Conservation (phyloP, 331 rosid genomes). For the Acacia pycnantha region DNA sequence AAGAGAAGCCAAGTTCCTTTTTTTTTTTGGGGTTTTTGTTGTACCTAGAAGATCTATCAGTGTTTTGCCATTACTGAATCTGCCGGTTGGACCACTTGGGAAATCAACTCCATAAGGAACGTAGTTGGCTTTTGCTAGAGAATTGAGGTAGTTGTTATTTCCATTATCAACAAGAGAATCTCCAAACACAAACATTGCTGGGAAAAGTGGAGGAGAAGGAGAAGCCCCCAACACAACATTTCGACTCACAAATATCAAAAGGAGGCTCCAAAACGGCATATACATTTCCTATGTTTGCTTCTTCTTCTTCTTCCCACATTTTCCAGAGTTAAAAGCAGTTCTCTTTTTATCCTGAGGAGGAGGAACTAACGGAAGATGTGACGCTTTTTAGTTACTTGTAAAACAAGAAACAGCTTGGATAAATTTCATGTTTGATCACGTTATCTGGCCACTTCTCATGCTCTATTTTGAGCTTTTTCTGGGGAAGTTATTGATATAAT, state of each 20-base stretch:
- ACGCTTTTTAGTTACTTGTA: background rate
- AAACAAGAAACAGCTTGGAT: background rate
- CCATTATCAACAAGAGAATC: constrained; percentile 46
- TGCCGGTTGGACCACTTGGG: constrained; percentile 34
- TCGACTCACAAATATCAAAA: constrained; percentile 8
- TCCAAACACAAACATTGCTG: constrained; percentile 51
- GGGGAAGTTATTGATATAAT: background rate
- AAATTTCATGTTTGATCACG: constrained; percentile 1
- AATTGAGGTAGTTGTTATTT: constrained; percentile 32
- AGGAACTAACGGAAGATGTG: background rate
- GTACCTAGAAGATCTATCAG: constrained; percentile 36
- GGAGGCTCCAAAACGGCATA: constrained; percentile 19
- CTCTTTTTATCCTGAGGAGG: background rate
- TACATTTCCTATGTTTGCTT: background rate
- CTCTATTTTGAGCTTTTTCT: background rate
- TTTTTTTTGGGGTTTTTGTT: background rate
- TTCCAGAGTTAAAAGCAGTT: background rate
- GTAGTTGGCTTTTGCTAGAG: constrained; percentile 41
- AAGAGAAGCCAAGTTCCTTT: background rate
- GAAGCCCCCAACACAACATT: background rate
- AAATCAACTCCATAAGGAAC: constrained; percentile 41
- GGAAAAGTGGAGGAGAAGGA: constrained; percentile 5
- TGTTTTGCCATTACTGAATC: constrained; percentile 42
- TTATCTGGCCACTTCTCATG: background rate
- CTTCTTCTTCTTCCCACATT: background rate